Evolutionary conservation across 2,329 filamentous ascomycete genomes (phyloP), one percentile per base, ranked within the genome.

Genomic region (Penicillium occitanis): DNA sequence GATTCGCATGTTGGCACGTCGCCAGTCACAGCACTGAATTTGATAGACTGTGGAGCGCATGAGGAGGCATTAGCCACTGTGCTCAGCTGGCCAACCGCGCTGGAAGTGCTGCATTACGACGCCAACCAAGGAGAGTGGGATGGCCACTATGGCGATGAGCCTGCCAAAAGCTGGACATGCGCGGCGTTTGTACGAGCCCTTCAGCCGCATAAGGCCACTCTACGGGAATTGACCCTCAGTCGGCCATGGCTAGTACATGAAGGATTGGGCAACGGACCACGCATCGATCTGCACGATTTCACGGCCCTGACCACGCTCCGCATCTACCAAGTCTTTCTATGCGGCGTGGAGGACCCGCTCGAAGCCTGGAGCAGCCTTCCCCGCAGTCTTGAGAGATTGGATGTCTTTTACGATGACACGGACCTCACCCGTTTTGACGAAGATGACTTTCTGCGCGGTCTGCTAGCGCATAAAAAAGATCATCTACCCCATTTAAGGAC

Each of bases 51-150:
- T 37, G 63, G 65, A 10, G 69, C 69, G 14, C 65, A 69, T 10
- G 65, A 70, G 53, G 65, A 67, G 17, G 61, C 69, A 48, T 33
- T 70, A 28, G 61, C 67, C 8, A 6, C 61, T 61, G 33, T 69
- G 11, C 55, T 70, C 10, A 68, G 69, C 58, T 69, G 65, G 68
- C 67, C 68, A 59, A 60, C 48, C 19, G 67, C 65, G 28, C 46
- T 70, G 61, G 61, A 69, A 62, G 37, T 50, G 7, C 68, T 70
- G 22, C 67, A 67, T 51, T 70, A 67, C 33, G 68, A 69, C 8
- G 67, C 51, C 25, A 60, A 68, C 0, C 65, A 69, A 67, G 35
- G 8, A 28, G 65, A 60, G 37, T 70, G 68, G 69, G 51, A 42
- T 3, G 59, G 61, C 40, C 19, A 63, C 61, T 42, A 19, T 46